A percentile compares a stretch with the other conserved stretches of the same genome.
Evolutionary conservation across 495 filamentous ascomycete genomes (phyloP).

Genomic region (Penicillium mononematosum): DNA sequence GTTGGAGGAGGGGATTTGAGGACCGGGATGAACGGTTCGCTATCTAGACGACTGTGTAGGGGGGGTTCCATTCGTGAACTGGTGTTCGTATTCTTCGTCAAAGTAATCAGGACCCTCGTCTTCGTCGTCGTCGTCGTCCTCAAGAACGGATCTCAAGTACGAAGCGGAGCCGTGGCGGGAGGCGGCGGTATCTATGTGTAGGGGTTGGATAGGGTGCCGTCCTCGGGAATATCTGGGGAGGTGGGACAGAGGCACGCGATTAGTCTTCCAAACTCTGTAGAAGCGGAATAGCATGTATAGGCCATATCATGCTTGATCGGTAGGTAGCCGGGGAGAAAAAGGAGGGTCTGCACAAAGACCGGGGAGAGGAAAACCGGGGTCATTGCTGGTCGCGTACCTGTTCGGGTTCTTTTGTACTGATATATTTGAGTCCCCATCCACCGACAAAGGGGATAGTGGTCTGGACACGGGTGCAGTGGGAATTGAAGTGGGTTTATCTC

Average conservation of each 20-base stretch:
- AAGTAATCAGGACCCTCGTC: constrained; percentile 35
- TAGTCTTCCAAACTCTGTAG: constrained; percentile 30
- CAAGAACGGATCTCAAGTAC: constrained; percentile 23
- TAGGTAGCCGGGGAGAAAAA: constrained; percentile 15
- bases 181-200: constrained; percentile 41
- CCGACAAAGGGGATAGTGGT: constrained; percentile 26
- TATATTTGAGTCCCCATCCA: constrained; percentile 35
- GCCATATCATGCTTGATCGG: constrained; percentile 19
- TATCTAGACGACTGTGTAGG: constrained; percentile 46
- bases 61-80: constrained; percentile 47
- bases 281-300: constrained; percentile 25
- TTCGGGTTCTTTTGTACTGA: constrained; percentile 40
- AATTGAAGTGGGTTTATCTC: constrained; percentile 29
- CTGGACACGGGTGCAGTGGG: constrained; percentile 22
- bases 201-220: constrained; percentile 30
- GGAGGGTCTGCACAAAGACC: constrained; percentile 7
- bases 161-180: constrained; percentile 20
- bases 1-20: constrained; percentile 40
- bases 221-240: constrained; percentile 42
- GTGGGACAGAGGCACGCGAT: constrained; percentile 27
- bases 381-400: constrained; percentile 37
- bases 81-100: constrained; percentile 32
- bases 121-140: constrained; percentile 29
- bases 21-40: constrained; percentile 49
- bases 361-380: constrained; percentile 9